Conservation (phyloP, 2,329 filamentous ascomycete genomes). For the Fusarium sterilihyphosum region DNA sequence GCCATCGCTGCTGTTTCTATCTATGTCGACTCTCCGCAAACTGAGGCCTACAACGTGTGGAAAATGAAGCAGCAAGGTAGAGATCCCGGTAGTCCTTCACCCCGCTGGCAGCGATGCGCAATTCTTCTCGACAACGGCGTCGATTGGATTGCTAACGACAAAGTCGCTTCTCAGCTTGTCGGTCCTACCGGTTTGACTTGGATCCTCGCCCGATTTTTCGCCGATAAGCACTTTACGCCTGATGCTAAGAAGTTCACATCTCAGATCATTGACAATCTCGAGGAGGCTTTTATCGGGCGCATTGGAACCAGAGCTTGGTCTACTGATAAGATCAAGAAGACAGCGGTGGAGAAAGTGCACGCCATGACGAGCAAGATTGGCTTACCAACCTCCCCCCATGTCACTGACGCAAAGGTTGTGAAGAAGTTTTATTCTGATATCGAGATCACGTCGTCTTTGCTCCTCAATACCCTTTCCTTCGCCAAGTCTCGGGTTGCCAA, state of each 20-base stretch:
- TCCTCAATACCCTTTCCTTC: constrained; percentile 65
- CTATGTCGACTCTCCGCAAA: constrained; percentile 66
- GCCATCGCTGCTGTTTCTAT: constrained; percentile 62
- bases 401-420: constrained; percentile 65
- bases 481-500: constrained; percentile 56
- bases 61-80: constrained; percentile 50
- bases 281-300: constrained; percentile 70
- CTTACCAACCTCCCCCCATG: constrained; percentile 71
- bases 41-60: constrained; percentile 65
- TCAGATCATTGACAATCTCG: constrained; percentile 75
- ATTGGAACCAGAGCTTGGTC: constrained; percentile 71
- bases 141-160: background rate
- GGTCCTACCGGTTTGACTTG: constrained; percentile 62
- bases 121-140: background rate
- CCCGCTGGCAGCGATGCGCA: constrained; percentile 13
- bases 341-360: constrained; percentile 71
- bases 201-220: constrained; percentile 76
- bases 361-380: constrained; percentile 76
- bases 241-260: constrained; percentile 74
- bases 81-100: background rate
- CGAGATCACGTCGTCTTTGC: constrained; percentile 62
- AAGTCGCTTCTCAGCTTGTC: accelerated
- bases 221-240: constrained; percentile 74
- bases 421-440: constrained; percentile 65
- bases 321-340: constrained; percentile 66